phyloP scores from a whole-genome alignment of 108 stramenopile genomes.

The Nitzschia sp. region DNA sequence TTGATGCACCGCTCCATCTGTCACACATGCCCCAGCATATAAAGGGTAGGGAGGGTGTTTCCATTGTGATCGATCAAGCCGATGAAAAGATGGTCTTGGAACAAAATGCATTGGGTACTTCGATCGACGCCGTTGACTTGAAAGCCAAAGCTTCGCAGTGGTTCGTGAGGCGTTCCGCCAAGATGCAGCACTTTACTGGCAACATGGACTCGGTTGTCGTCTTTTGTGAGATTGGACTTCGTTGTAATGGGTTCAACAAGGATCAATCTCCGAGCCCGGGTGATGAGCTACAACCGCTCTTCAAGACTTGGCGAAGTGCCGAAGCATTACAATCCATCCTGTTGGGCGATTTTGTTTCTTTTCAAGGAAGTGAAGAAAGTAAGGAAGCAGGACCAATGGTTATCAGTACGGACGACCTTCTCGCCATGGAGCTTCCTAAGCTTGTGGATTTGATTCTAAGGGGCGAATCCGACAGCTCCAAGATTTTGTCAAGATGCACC shows the following conservation, averaged over 20 bases:
- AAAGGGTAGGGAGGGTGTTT: conserved; percentile 6
- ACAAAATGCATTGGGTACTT: conserved; percentile 9
- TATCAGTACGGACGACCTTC: conserved; percentile 30
- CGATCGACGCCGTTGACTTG: background rate
- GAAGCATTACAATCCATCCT: conserved; percentile 20
- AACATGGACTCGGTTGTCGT: conserved; percentile 10
- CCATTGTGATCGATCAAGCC: conserved; percentile 9
- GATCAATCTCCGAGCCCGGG: background rate
- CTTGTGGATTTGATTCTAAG: conserved; percentile 25
- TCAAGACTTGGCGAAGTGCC: conserved; percentile 19
- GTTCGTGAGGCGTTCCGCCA: conserved; percentile 48
- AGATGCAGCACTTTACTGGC: conserved; percentile 34
- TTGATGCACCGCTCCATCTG: conserved; percentile 23
- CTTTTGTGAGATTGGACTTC: conserved; percentile 22
- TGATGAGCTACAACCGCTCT: conserved; percentile 7
- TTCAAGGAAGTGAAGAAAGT: conserved; percentile 13
- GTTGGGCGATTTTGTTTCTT: conserved; percentile 13
- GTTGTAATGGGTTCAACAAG: background rate
- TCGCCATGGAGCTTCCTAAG: conserved; percentile 17
- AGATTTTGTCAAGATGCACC: conserved; percentile 13
- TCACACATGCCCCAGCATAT: conserved; percentile 41
- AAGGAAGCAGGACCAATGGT: background rate
- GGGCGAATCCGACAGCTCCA: background rate
- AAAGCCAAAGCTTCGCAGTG: conserved; percentile 14
- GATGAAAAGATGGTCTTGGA: conserved; percentile 32